Evolutionary conservation across 2,329 filamentous ascomycete genomes (phyloP).

Genomic region (Penicillium sp.): DNA sequence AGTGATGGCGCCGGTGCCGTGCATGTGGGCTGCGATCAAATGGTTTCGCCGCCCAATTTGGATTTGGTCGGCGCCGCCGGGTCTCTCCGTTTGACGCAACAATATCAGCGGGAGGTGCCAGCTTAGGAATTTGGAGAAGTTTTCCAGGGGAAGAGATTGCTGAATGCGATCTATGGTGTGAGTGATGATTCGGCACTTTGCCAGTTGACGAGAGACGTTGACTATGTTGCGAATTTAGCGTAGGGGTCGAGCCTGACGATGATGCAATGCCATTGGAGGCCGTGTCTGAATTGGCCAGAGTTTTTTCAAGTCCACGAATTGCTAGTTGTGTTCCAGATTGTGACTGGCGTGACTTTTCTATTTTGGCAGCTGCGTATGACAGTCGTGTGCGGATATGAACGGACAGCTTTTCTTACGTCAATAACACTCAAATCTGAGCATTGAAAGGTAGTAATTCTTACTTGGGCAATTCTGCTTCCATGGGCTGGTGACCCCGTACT

Average conservation of each 20-base stretch:
- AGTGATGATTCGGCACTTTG: conserved; percentile 15
- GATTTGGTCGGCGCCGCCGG: conserved; percentile 43
- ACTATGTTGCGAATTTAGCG: conserved; percentile 14
- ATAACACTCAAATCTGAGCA: conserved; percentile 8
- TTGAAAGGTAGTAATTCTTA: conserved; percentile 49
- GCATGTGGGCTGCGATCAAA: conserved; percentile 25
- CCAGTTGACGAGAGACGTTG: conserved; percentile 10
- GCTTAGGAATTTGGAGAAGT: conserved; percentile 32
- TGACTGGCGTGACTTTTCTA: conserved; percentile 86
- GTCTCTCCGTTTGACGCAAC: conserved; percentile 35
- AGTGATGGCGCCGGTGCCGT: conserved; percentile 37
- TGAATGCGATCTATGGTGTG: conserved; percentile 13
- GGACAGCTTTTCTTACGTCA: conserved; percentile 62
- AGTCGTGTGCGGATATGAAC: conserved; percentile 80
- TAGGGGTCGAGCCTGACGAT: conserved; percentile 22
- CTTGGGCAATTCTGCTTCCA: conserved; percentile 76
- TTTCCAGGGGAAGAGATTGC: conserved; percentile 24
- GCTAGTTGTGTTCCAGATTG: conserved; percentile 42
- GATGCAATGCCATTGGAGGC: conserved; percentile 71
- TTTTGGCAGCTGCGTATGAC: conserved; percentile 92
- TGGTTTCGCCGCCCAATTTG: conserved; percentile 33
- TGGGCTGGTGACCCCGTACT: conserved; percentile 72
- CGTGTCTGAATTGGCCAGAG: conserved; percentile 9
- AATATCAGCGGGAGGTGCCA: conserved; percentile 52
- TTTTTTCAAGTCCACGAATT: conserved; percentile 20